phyloP scores from a whole-genome alignment of 306 rosid species.

The Citrullus mucosospermus region DNA sequence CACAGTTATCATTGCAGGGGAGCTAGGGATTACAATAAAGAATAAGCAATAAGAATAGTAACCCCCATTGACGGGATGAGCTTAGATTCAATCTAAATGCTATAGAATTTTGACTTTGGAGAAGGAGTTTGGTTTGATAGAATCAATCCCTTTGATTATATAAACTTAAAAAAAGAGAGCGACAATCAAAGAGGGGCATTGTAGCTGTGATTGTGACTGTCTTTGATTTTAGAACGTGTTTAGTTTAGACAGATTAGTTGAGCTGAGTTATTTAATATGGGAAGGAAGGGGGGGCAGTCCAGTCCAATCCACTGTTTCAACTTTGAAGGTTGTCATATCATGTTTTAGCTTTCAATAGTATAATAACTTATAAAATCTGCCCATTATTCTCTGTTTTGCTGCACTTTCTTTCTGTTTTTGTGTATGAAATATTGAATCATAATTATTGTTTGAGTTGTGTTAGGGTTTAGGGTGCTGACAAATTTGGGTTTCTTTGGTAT shows the following conservation, averaged over 20 bases:
- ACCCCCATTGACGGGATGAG: not conserved
- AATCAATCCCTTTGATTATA: not conserved
- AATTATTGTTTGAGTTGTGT: too few relatives aligned
- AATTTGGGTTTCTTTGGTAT: not conserved
- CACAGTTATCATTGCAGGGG: constrained; percentile 77
- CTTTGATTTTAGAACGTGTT: not conserved
- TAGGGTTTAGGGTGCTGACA: too few relatives aligned
- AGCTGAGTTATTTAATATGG: not conserved
- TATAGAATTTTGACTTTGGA: not conserved
- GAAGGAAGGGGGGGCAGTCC: not conserved
- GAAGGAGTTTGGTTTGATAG: not conserved
- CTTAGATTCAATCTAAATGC: not conserved
- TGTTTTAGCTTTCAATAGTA: not conserved
- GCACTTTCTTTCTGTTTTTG: not conserved
- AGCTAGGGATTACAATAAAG: constrained; percentile 56
- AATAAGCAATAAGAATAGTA: constrained; percentile 15
- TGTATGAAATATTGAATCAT: not conserved
- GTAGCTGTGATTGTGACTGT: not conserved
- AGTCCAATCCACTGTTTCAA: too few relatives aligned
- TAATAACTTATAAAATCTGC: not conserved
- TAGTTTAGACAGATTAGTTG: not conserved
- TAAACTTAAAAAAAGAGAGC: not conserved
- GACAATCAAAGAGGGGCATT: not conserved
- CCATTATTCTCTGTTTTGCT: not conserved
- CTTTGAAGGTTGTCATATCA: not conserved